Evolutionary conservation across 345 rosid genomes (phyloP), one percentile per base, ranked within the genome.

Genomic region (Moringa oleifera): DNA sequence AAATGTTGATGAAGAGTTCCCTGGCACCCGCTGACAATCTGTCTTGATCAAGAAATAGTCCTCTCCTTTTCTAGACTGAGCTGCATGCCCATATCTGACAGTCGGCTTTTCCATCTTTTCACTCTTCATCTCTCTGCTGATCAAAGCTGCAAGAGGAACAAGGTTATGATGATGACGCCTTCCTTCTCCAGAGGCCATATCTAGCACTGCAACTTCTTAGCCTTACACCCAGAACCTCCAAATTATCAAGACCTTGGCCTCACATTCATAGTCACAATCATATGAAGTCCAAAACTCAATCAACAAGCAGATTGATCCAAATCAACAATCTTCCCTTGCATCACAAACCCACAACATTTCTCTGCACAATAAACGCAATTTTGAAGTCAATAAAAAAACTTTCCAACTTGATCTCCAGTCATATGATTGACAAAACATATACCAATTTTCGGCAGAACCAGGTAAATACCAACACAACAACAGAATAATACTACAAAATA

Each of bases 61-160:
- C 72, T 89, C 98, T 57, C 96, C 96, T 75, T 92, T 92, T 64
- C 78, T 85, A 67, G 93, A 82, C 73, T 85, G 98, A 67, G 89
- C 92, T 10, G 96, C 91, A 12, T 76, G 79, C 2, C 96, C 93
- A 46, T 51, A 80, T 66, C 80, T 76, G 45, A 92, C 69, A 64
- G 74, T 75, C 16, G 98, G 96, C 73, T 80, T 89, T 83, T 87
- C 95, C 84, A 89, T 70, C 77, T 82, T 92, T 77, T 88, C 95
- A 54, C 53, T 81, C 57, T 50, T 84, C 65, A 79, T 75, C 67
- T 91, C 96, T 73, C 78, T 79, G 74, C 78, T 80, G 57, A 88
- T 75, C 79, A 91, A 63, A 57, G 85, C 82, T 61, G 91, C 96
- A 36, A 91, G 91, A 69, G 98, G 90, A 55, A 88, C 91, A 59